A percentile compares a stretch with the other conserved stretches of the same genome.
These are phyloP conservation scores for Musa troglodytarum DNA, from an alignment of 176 grass and related monocot genomes.

Conservation along the genomic window DNA sequence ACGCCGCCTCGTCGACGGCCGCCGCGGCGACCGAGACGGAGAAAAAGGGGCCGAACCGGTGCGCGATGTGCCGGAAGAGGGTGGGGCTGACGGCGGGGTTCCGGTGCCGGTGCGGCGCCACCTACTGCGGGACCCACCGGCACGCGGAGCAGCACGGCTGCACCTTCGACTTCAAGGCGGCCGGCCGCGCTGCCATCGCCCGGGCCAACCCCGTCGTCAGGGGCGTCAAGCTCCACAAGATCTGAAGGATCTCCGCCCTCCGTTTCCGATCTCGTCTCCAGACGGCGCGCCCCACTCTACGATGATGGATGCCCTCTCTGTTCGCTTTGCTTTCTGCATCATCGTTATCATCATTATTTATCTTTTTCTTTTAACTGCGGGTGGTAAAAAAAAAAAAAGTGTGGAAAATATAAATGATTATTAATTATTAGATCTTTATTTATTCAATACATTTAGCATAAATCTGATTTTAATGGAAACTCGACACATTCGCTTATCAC, in stretches of 20 bases:
- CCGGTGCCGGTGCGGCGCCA: neutral
- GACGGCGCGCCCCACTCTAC: too few species aligned
- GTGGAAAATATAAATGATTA: too few species aligned
- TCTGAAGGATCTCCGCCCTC: neutral
- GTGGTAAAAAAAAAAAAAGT: too few species aligned
- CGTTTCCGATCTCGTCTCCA: neutral
- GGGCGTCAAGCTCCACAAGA: neutral
- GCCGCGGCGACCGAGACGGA: neutral
- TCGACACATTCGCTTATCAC: too few species aligned
- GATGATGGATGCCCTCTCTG: too few species aligned
- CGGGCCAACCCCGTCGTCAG: constrained; percentile 1
- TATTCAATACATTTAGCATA: too few species aligned
- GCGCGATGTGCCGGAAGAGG: neutral
- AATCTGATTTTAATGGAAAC: too few species aligned
- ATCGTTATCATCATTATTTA: too few species aligned
- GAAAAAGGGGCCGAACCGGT: neutral
- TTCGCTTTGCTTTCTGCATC: too few species aligned
- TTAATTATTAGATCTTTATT: too few species aligned
- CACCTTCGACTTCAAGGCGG: constrained; percentile 1
- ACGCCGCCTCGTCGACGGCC: neutral
- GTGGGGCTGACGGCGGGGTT: constrained; percentile 2
- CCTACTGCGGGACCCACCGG: neutral
- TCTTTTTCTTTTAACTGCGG: too few species aligned
- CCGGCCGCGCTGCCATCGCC: neutral
- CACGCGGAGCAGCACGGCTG: constrained; percentile 1